Conservation (phyloP, 2,329 filamentous ascomycete genomes). For the Ceratocystis colombiana region DNA sequence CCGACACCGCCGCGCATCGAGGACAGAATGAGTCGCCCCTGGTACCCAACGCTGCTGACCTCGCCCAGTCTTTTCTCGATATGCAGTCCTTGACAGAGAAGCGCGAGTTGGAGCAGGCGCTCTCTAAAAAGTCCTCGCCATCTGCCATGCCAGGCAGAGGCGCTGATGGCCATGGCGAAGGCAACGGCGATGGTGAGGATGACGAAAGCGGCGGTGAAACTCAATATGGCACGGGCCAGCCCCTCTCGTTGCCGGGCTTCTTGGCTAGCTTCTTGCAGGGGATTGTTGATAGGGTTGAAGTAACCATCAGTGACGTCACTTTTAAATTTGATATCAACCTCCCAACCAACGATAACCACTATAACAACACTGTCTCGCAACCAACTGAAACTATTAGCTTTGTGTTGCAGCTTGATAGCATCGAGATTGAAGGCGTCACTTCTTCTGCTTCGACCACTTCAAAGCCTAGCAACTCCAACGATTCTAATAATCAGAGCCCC, state of each 20-base stretch:
- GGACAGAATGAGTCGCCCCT: constrained; percentile 29
- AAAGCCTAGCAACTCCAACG: background rate
- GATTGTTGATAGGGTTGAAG: constrained; percentile 59
- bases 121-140: constrained; percentile 42
- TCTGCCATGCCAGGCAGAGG: constrained; percentile 40
- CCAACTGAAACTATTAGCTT: constrained; percentile 43
- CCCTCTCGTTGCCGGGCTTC: constrained; percentile 58
- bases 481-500: background rate
- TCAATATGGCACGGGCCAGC: constrained; percentile 57
- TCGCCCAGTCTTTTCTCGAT: constrained; percentile 70
- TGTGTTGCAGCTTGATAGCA: constrained; percentile 52
- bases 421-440: constrained; percentile 59
- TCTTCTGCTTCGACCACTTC: background rate
- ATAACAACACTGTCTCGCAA: background rate
- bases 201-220: constrained; percentile 46
- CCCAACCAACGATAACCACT: constrained; percentile 29
- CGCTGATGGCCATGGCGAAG: constrained; percentile 51
- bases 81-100: constrained; percentile 57
- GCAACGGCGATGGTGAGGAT: constrained; percentile 49
- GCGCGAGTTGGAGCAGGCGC: constrained; percentile 56
- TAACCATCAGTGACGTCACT: constrained; percentile 54
- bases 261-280: constrained; percentile 63
- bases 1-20: background rate
- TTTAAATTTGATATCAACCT: constrained; percentile 54
- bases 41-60: constrained; percentile 59